Conservation (phyloP, 2,329 filamentous ascomycete species). For the Colletotrichum neosansevieriae region DNA sequence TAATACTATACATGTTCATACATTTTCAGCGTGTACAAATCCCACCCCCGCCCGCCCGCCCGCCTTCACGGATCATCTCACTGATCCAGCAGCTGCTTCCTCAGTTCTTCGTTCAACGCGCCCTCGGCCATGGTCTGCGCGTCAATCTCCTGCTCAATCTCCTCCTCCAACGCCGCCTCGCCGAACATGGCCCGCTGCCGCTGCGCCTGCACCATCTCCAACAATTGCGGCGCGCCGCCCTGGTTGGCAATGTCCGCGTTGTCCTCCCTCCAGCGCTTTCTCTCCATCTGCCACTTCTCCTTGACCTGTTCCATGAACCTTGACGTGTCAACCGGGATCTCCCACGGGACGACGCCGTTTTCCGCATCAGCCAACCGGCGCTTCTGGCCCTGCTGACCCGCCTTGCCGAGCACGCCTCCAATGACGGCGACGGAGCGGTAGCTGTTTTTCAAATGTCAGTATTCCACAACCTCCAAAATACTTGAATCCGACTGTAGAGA, state of each 20-base stretch:
- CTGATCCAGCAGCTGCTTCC: slow-evolving; percentile 5
- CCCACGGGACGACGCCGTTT: slow-evolving; percentile 73
- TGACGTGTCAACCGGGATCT: slow-evolving; percentile 58
- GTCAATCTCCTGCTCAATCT: slow-evolving; percentile 12
- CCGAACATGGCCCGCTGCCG: slow-evolving; percentile 17
- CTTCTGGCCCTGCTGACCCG: slow-evolving; percentile 81
- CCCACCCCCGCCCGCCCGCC: not conserved
- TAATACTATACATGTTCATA: slow-evolving; percentile 20
- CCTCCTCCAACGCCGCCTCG: slow-evolving; percentile 6
- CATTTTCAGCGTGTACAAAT: not conserved
- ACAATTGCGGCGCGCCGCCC: slow-evolving; percentile 47
- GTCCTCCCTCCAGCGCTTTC: slow-evolving; percentile 52
- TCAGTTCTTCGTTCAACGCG: slow-evolving; percentile 9
- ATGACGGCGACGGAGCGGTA: slow-evolving; percentile 85
- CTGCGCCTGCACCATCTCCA: slow-evolving; percentile 45
- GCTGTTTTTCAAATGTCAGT: slow-evolving; percentile 60
- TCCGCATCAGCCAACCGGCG: slow-evolving; percentile 73
- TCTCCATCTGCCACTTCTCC: slow-evolving; percentile 45
- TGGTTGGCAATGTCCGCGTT: slow-evolving; percentile 47
- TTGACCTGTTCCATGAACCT: slow-evolving; percentile 53
- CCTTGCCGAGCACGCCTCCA: slow-evolving; percentile 85
- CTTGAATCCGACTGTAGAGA: too few relatives aligned
- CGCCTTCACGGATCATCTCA: too few relatives aligned
- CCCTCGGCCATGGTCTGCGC: not conserved
- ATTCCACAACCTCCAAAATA: not conserved